Base-by-base conservation (phyloP, 1,139 yeast genomes). In the Groenewaldozyma auringiensis region DNA sequence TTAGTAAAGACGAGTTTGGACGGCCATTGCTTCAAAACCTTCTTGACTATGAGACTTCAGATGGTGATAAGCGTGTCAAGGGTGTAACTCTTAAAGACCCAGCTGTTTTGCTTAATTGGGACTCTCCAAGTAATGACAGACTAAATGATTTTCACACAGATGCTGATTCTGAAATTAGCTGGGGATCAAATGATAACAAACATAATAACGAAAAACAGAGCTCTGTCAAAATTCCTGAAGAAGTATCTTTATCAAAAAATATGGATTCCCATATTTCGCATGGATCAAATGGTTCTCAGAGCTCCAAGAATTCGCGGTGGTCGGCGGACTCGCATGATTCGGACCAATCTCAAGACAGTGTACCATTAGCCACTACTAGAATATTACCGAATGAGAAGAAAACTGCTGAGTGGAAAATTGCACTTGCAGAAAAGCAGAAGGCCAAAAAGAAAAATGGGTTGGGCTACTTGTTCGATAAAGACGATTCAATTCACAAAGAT, bases 401-500 rank as follows among this genome's bases (percentile, higher is more conserved):
- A 8, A 46, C 49, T 8, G 50, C 51, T 3, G 48, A 49, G 39
- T 51, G 51, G 49, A 49, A 49, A 37, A 42, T 46, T 18, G 50
- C 48, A 17, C 38, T 43, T 18, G 39, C 37, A 11, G 34, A 35
- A 17, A 33, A 42, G 17, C 39, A 41, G 22, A 38, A 33, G 18
- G 37, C 21, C 25, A 16, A 37, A 22, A 25, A 18, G 3, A 42
- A 37, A 20, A 11, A 33, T 20, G 16, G 36, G 13, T 21, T 40
- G 33, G 43, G 25, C 3, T 33, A 35, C 21, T 29, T 43, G 39
- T 43, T 43, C 32, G 42, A 25, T 8, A 25, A 11, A 25, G 9
- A 25, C 11, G 29, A 25, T 11, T 25, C 29, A 11, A 25, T 25
- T 25, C 29, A 25, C 11, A 25, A 25, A 8, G 29, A 25, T 25